Evolutionary conservation across 331 rosid species (phyloP), one percentile per base, ranked within the genome.

Genomic region (Cucumis variabilis): DNA sequence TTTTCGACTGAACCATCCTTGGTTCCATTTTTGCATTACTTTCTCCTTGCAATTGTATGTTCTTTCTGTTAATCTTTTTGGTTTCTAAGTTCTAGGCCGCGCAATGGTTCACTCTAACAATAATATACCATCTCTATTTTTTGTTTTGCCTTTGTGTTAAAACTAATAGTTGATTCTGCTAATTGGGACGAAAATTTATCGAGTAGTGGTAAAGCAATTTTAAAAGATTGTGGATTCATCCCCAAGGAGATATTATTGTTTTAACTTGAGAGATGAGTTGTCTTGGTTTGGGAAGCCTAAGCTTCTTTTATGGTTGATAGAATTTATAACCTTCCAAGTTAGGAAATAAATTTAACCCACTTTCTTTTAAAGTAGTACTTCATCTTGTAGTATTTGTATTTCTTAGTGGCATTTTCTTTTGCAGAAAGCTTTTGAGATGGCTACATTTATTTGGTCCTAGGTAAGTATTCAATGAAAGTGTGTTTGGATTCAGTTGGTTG

Each of bases 401-500:
- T 68, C 48, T 53, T 81, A 63, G 51, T 83, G 44, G 62, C n/a
- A 63, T 89, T 89, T 48, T 48, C 25, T 48, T 90, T 88, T 90
- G 89, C 93, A 97, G 99, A 97, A 97, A 87, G 98, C 99, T 44
- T 94, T 97, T 84, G 99, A 97, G 91, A 94, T 97, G 98, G 97
- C 99, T 76, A 91, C 95, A 68, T 97, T 94, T 87, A 37, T 95
- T 62, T 97, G 99, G 99, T 95, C 99, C 88, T 72, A 95, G 91
- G 98, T 97, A 93, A 95, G 98, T 88, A 87, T 79, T 72, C 83
- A 74, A 70, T 51, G 23, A 53, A 20, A 24, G 48, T 70, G 60
- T 66, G 25, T 27, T 62, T 51, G 60, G 69, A 55, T 14, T 70
- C 46, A 3, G 17, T 53, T 14, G 21, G 46, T 80, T 58, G 20